Conservation (phyloP, 371 early-diverging fungal species). For the Nematocida sp. region DNA sequence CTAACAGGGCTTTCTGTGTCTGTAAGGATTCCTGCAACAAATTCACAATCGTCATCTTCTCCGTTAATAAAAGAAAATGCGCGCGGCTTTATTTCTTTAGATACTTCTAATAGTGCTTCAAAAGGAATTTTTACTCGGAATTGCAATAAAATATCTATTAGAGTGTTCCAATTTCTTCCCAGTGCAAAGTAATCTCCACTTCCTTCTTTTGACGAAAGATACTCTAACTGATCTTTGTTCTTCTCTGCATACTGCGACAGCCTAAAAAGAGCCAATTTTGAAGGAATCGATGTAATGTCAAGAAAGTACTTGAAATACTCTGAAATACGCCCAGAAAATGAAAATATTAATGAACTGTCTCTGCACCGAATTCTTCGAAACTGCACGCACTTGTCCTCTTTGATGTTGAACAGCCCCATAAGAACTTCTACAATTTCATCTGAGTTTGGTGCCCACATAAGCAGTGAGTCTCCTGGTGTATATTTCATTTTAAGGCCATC, state of each 20-base stretch:
- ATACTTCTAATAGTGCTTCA: slow-evolving; percentile 61
- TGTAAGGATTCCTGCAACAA: slow-evolving; percentile 60
- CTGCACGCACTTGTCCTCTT: background rate
- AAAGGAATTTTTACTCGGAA: slow-evolving; percentile 59
- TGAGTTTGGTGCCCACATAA: slow-evolving; percentile 28
- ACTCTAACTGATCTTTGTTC: slow-evolving; percentile 50
- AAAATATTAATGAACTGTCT: slow-evolving; percentile 34
- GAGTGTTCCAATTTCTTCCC: slow-evolving; percentile 51
- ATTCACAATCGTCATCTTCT: slow-evolving; percentile 41
- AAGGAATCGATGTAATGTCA: slow-evolving; percentile 65
- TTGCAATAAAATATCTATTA: slow-evolving; percentile 62
- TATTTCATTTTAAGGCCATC: slow-evolving; percentile 2
- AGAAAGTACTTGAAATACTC: slow-evolving; percentile 63
- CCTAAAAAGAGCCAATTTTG: slow-evolving; percentile 53
- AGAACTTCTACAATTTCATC: slow-evolving; percentile 2
- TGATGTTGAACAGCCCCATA: background rate
- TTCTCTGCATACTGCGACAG: slow-evolving; percentile 44
- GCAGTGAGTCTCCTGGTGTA: slow-evolving; percentile 47
- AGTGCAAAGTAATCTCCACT: slow-evolving; percentile 64
- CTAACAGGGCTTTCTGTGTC: slow-evolving; percentile 20
- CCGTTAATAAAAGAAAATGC: slow-evolving; percentile 66
- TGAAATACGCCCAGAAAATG: slow-evolving; percentile 56
- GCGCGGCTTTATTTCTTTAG: slow-evolving; percentile 67
- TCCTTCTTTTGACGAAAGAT: slow-evolving; percentile 65
- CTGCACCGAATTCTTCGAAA: slow-evolving; percentile 25